phyloP scores from a whole-genome alignment of 495 filamentous ascomycete genomes.

The Penicillium robsamsonii region DNA sequence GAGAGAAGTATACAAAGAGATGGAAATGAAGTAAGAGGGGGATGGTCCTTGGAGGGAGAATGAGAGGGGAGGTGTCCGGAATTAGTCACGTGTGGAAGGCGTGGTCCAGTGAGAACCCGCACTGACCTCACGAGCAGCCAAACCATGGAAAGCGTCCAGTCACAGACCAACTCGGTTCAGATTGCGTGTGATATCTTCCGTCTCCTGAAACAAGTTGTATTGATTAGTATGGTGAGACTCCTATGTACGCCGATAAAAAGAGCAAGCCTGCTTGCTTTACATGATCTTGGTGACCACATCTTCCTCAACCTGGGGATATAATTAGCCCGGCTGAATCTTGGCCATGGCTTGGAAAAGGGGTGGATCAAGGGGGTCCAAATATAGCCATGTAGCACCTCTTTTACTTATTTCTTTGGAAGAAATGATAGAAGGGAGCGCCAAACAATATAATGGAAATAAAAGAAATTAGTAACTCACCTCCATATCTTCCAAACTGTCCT shows the following conservation, averaged over 20 bases:
- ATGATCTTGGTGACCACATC: slow-evolving; percentile 91
- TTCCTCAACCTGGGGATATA: slow-evolving; percentile 79
- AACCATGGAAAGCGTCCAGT: slow-evolving; percentile 23
- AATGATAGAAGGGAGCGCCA: background rate
- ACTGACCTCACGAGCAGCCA: slow-evolving; percentile 40
- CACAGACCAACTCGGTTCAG: slow-evolving; percentile 30
- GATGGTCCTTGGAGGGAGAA: background rate
- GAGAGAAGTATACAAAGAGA: background rate
- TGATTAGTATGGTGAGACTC: slow-evolving; percentile 42
- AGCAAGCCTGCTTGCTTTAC: slow-evolving; percentile 50
- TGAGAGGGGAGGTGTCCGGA: slow-evolving; percentile 26
- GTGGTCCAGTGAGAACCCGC: slow-evolving; percentile 45
- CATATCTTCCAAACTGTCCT: slow-evolving; percentile 94
- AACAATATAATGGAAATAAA: background rate
- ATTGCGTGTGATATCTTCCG: slow-evolving; percentile 31
- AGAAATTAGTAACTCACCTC: slow-evolving; percentile 66
- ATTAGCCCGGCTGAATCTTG: slow-evolving; percentile 52
- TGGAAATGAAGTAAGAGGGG: background rate
- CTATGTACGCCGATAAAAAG: slow-evolving; percentile 31
- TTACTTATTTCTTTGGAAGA: background rate
- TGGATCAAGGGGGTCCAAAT: background rate
- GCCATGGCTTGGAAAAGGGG: slow-evolving; percentile 8
- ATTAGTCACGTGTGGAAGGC: slow-evolving; percentile 36
- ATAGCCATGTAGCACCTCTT: slow-evolving; percentile 4
- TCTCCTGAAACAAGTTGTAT: slow-evolving; percentile 35